Conservation (phyloP, 306 rosid genomes). For the Quercus alba region DNA sequence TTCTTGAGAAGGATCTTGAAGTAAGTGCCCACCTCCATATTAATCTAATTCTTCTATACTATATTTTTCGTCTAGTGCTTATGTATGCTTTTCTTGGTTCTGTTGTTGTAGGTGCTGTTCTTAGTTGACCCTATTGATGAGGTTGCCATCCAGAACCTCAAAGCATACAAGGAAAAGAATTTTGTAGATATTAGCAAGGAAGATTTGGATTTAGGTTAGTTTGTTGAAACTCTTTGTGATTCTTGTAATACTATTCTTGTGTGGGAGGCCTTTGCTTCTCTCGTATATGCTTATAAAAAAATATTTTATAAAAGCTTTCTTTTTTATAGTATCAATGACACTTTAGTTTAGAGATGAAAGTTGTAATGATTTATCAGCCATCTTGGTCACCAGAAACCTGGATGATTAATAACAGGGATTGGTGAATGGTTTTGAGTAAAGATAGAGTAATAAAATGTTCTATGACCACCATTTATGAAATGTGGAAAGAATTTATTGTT, state of each 20-base stretch:
- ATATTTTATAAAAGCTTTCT: background rate
- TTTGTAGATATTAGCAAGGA: conserved; percentile 98
- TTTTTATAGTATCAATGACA: conserved; percentile 10
- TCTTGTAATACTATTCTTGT: background rate
- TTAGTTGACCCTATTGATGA: conserved; percentile 97
- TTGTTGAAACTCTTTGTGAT: background rate
- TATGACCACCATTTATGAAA: background rate
- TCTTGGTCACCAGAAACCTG: conserved; percentile 7
- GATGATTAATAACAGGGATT: background rate
- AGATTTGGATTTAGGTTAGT: conserved; percentile 85
- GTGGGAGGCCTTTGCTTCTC: conserved; percentile 8
- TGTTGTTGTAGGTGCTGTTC: conserved; percentile 64
- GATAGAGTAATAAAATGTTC: background rate
- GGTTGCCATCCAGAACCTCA: conserved; percentile 90
- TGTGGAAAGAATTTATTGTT: background rate
- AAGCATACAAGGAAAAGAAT: conserved; percentile 85
- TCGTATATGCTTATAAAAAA: background rate
- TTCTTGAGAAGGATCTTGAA: conserved; percentile 77
- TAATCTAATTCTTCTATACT: background rate
- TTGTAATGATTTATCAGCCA: background rate
- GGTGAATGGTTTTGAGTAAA: background rate
- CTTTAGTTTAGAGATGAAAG: background rate
- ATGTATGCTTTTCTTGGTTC: conserved; percentile 18
- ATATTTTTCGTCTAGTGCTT: background rate
- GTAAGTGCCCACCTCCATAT: conserved; percentile 32